These are phyloP conservation scores for Hanseniaspora uvarum DNA, from an alignment of 1,139 yeast genomes.

Conservation along the genomic window DNA sequence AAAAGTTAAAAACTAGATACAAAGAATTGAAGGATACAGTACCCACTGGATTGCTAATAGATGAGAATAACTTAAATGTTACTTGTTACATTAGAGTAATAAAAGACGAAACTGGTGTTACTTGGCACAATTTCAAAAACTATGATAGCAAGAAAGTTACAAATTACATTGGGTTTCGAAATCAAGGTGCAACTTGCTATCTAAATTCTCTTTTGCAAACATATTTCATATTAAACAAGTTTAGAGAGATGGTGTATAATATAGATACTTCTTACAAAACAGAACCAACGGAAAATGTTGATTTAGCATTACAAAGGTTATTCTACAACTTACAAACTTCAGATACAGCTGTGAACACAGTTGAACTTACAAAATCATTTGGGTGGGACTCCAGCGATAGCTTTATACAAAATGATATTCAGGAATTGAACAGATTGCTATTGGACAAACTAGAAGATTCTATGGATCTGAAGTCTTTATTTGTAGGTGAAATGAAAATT, in stretches of 20 bases:
- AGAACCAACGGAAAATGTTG: conserved; percentile 47
- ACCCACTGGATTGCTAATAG: conserved; percentile 39
- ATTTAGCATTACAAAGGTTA: conserved; percentile 76
- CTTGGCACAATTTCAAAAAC: conserved; percentile 79
- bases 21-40: conserved; percentile 26
- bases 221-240: conserved; percentile 71
- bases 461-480: conserved; percentile 73
- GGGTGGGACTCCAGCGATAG: conserved; percentile 98
- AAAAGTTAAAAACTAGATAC: conserved; percentile 34
- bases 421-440: conserved; percentile 84
- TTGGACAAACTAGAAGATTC: conserved; percentile 89
- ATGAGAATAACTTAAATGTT: conserved; percentile 52
- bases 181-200: conserved; percentile 98
- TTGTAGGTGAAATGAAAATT: conserved; percentile 95
- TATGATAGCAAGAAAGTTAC: conserved; percentile 82
- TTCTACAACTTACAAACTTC: conserved; percentile 72
- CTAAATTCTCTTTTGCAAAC: conserved; percentile 85
- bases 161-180: conserved; percentile 84
- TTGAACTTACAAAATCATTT: conserved; percentile 78
- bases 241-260: conserved; percentile 75
- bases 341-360: conserved; percentile 66
- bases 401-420: conserved; percentile 95
- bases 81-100: conserved; percentile 69
- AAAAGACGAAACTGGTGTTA: conserved; percentile 84
- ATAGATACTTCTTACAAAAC: conserved; percentile 64